Evolutionary conservation across 495 filamentous ascomycete species (phyloP).

Genomic region (Chaetomium fimeti): DNA sequence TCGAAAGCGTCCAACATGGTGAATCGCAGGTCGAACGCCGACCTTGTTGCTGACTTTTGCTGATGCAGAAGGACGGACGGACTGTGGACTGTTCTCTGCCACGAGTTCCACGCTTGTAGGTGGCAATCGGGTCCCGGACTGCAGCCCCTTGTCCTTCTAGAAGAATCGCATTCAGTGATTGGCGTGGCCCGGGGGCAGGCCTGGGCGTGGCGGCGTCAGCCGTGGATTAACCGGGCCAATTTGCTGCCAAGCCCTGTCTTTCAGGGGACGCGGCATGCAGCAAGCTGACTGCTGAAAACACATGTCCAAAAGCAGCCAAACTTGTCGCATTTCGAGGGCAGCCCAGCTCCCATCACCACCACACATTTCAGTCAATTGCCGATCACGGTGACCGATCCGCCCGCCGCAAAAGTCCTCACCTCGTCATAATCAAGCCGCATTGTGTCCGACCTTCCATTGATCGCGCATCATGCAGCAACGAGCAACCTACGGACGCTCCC

Average conservation of each 20-base stretch:
- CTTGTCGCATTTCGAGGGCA: conserved; percentile 4
- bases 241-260: conserved; percentile 10
- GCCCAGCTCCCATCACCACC: conserved; percentile 4
- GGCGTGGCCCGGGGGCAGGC: conserved; percentile 2
- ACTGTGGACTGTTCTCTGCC: conserved; percentile 4
- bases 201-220: not conserved
- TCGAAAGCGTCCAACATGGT: conserved; percentile 94
- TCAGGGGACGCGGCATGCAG: conserved; percentile 28
- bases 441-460: not conserved
- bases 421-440: not conserved
- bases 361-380: not conserved
- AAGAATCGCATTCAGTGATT: conserved; percentile 22
- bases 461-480: conserved; percentile 78
- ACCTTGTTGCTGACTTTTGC: not conserved
- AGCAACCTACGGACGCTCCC: conserved; percentile 78
- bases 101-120: not conserved
- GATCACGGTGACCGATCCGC: not conserved
- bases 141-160: conserved; percentile 11
- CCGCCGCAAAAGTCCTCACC: not conserved
- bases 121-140: conserved; percentile 12
- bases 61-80: not conserved
- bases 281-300: conserved; percentile 39
- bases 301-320: conserved; percentile 35
- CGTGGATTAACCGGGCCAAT: conserved; percentile 32
- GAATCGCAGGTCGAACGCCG: conserved; percentile 1